phyloP scores from a whole-genome alignment of 2,329 filamentous ascomycete genomes.

The Clathrospora elynae region DNA sequence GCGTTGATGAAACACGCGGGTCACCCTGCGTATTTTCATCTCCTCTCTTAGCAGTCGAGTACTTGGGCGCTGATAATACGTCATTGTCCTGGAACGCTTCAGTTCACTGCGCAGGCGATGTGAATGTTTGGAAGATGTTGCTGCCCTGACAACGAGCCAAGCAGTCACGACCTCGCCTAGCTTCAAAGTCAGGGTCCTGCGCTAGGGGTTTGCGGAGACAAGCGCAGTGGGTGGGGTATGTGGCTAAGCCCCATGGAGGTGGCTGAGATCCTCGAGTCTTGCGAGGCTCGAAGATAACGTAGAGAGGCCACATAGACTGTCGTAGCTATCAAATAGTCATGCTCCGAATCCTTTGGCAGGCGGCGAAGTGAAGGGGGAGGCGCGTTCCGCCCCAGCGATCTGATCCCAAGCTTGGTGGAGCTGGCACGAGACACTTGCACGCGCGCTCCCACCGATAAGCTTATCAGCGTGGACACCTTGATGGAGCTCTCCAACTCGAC shows the following conservation, averaged over 20 bases:
- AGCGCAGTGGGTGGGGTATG: neutral
- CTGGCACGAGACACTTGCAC: slow-evolving; percentile 26
- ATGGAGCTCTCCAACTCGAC: slow-evolving; percentile 14
- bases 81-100: neutral
- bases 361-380: slow-evolving; percentile 3
- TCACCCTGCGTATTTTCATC: slow-evolving; percentile 27
- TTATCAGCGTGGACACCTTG: slow-evolving; percentile 24
- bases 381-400: slow-evolving; percentile 8
- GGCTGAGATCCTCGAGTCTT: neutral
- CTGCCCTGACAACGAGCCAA: slow-evolving; percentile 4
- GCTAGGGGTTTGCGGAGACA: slow-evolving; percentile 1
- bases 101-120: neutral
- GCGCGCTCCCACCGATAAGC: slow-evolving; percentile 25
- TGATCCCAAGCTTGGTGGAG: slow-evolving; percentile 15
- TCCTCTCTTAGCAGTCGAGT: slow-evolving; percentile 8
- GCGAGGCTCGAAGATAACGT: too few relatives aligned
- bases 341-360: neutral
- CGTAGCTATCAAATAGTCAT: neutral
- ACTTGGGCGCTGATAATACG: slow-evolving; percentile 4
- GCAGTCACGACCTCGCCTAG: slow-evolving; percentile 2
- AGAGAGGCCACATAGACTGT: too few relatives aligned
- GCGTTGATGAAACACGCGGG: slow-evolving; percentile 29
- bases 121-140: neutral
- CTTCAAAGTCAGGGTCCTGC: slow-evolving; percentile 3
- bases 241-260: slow-evolving; percentile 1